Percentiles rank a stretch among this genome's conserved stretches.
These are phyloP conservation scores for Bonia amplexicaulis DNA, from an alignment of 176 grass and related monocot genomes.

Conservation along the genomic window DNA sequence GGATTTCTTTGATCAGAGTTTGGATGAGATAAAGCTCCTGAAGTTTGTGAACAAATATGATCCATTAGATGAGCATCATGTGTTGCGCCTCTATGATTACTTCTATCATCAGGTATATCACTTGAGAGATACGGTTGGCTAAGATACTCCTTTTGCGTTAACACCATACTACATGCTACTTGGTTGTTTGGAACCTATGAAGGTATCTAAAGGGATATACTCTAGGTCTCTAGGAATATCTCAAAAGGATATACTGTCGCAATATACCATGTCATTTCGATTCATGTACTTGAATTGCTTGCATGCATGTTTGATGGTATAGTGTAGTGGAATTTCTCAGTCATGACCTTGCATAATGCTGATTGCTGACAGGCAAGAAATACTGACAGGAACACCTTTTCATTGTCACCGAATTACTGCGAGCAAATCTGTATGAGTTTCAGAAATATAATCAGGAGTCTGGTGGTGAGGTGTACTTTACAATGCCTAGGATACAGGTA, in stretches of 20 bases:
- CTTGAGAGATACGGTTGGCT: neutral
- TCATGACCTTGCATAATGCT: neutral
- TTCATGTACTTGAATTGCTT: slow-evolving; percentile 24
- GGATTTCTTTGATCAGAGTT: slow-evolving; percentile 97
- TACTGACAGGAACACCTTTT: slow-evolving; percentile 91
- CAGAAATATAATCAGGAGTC: slow-evolving; percentile 95
- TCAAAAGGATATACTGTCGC: neutral
- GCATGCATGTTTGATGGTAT: slow-evolving; percentile 13
- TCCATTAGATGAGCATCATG: slow-evolving; percentile 72
- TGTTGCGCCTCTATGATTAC: slow-evolving; percentile 93
- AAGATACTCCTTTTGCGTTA: slow-evolving; percentile 9
- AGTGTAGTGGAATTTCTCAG: slow-evolving; percentile 16
- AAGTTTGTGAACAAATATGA: slow-evolving; percentile 94
- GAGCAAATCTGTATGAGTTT: slow-evolving; percentile 92
- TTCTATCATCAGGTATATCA: slow-evolving; percentile 88
- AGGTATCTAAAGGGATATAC: slow-evolving; percentile 23
- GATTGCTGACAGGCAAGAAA: slow-evolving; percentile 12
- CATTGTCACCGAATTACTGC: slow-evolving; percentile 90
- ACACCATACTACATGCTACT: neutral
- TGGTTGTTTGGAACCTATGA: slow-evolving; percentile 8
- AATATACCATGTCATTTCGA: slow-evolving; percentile 6
- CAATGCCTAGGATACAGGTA: slow-evolving; percentile 93
- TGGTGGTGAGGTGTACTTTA: slow-evolving; percentile 71
- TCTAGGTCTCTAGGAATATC: neutral
- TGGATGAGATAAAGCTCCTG: slow-evolving; percentile 97